These are phyloP conservation scores for Physaria fendleri DNA, from an alignment of 345 rosid genomes.

Conservation along the genomic window DNA sequence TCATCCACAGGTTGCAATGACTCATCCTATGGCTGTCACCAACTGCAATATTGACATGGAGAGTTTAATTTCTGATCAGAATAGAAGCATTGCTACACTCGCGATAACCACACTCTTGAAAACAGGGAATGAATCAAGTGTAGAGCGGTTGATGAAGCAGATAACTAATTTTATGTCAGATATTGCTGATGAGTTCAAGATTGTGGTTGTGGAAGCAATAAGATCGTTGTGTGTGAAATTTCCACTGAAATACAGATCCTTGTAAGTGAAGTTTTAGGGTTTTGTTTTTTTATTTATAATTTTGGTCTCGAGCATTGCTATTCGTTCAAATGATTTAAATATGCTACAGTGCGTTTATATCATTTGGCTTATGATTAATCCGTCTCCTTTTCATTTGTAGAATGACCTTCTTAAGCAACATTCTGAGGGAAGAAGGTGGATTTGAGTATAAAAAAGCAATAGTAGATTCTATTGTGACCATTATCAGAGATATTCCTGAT, in stretches of 20 bases:
- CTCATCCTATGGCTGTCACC: conserved; percentile 98
- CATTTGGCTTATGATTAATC: conserved; percentile 6
- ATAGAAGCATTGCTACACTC: conserved; percentile 97
- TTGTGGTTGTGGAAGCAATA: conserved; percentile 98
- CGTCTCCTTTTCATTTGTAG: conserved; percentile 39
- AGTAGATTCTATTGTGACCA: conserved; percentile 93
- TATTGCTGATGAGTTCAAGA: conserved; percentile 97
- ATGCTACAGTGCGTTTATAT: neutral
- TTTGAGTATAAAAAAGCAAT: conserved; percentile 97
- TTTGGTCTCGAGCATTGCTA: conserved; percentile 1
- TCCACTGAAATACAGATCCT: conserved; percentile 89
- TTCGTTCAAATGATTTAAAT: neutral
- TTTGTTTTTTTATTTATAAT: neutral
- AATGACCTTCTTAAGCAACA: conserved; percentile 98
- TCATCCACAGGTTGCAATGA: conserved; percentile 84
- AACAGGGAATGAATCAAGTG: conserved; percentile 98
- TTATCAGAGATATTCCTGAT: conserved; percentile 97
- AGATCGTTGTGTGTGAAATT: conserved; percentile 95
- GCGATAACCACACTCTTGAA: conserved; percentile 95
- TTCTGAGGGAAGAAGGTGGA: conserved; percentile 99
- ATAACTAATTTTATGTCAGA: conserved; percentile 97
- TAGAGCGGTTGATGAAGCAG: conserved; percentile 98
- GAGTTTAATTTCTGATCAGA: conserved; percentile 95
- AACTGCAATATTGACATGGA: conserved; percentile 99
- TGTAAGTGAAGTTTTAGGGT: conserved; percentile 47